phyloP scores from a whole-genome alignment of 2,329 filamentous ascomycete species.

The Venturia aucupariae region DNA sequence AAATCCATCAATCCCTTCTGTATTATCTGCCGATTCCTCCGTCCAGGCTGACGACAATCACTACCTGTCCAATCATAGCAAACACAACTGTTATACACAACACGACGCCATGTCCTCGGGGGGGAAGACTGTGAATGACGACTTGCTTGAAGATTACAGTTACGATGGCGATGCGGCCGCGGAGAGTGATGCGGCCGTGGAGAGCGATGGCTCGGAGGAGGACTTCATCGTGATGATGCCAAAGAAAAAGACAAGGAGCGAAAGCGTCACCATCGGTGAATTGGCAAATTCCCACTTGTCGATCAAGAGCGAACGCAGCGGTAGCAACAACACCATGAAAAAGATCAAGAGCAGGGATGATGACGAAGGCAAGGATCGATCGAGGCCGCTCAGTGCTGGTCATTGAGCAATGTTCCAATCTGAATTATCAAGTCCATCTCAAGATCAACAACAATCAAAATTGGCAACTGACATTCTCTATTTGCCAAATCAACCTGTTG shows the following conservation, averaged over 20 bases:
- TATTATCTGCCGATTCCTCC: conserved; percentile 39
- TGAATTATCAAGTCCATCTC: neutral
- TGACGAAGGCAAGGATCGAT: neutral
- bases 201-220: conserved; percentile 31
- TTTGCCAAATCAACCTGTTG: neutral
- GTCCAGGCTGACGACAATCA: conserved; percentile 5
- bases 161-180: conserved; percentile 31
- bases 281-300: conserved; percentile 22
- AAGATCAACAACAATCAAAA: neutral
- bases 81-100: neutral
- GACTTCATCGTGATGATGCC: conserved; percentile 31
- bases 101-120: neutral
- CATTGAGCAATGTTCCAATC: neutral
- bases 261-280: conserved; percentile 30
- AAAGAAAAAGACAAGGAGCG: conserved; percentile 31
- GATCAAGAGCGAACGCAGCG: conserved; percentile 36
- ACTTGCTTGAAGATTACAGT: conserved; percentile 23
- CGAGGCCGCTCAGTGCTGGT: neutral
- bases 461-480: neutral
- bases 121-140: conserved; percentile 17
- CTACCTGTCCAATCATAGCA: conserved; percentile 2
- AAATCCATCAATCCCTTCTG: conserved; percentile 42
- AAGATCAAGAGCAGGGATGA: conserved; percentile 22
- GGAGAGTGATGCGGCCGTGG: conserved; percentile 33
- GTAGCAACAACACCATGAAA: conserved; percentile 42